Evolutionary conservation across 768 basidiomycete genomes (phyloP), one percentile per base, ranked within the genome.

Genomic region (Suillus luteus): DNA sequence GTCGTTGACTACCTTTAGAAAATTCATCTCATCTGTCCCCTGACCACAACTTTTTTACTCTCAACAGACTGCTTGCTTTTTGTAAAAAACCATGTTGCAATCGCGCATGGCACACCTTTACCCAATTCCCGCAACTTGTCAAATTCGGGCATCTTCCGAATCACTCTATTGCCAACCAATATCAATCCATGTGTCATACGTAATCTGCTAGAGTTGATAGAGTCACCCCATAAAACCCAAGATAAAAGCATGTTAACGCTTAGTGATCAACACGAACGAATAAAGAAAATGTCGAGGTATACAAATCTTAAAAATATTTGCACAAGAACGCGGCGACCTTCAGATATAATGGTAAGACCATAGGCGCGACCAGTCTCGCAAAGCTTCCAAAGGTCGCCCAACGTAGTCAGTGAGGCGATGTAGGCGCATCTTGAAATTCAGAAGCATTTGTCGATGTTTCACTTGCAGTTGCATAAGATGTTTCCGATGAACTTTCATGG

Each of bases 291-390:
- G 54, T 43, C 7, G 59, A 69, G 60, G 64, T 58, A 49, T 46
- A 65, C 33, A 35, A 33, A 41, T 52, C 62, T 69, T 74, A 80
- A 61, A 81, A 77, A 66, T 72, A 79, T 71, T 77, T 77, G 72
- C 77, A 77, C 70, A 81, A 71, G 70, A 72, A 77, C 80, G 73
- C 81, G 81, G 80, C 80, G 77, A 82, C 80, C 78, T 75, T 82
- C 74, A 80, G 78, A 69, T 77, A 69, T 68, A 81, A 72, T 62
- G 79, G 80, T 67, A 79, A 70, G 66, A 79, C 70, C 61, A 79
- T 64, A 57, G 78, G 79, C 70, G 74, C 73, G 66, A 77, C 76
- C 63, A 81, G 72, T 79, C 76, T 81, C 65, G 76, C 75, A 69
- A 81, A 72, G 66, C 71, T 71, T 75, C 80, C 75, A 71, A 82